Evolutionary conservation across 192 early-diverging fungal species (phyloP).

Genomic region (Coemansia erecta): DNA sequence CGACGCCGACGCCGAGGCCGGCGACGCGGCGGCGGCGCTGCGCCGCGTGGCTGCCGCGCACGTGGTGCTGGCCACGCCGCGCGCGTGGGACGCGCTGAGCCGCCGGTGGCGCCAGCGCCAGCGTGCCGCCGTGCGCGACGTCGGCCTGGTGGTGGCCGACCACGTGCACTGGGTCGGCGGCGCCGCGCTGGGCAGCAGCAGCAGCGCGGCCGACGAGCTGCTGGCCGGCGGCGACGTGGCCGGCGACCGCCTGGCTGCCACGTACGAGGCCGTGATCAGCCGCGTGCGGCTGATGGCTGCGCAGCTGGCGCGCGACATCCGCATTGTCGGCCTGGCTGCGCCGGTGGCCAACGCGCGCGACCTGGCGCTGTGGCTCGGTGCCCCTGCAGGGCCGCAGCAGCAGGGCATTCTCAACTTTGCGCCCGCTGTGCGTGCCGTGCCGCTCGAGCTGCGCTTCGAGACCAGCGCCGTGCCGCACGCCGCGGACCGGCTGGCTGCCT

Average conservation of each 20-base stretch:
- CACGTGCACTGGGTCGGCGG: slow-evolving; percentile 94
- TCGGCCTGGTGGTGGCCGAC: slow-evolving; percentile 88
- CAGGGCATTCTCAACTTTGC: slow-evolving; percentile 98
- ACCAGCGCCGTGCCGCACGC: slow-evolving; percentile 90
- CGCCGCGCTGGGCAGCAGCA: slow-evolving; percentile 49
- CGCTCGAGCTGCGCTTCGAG: slow-evolving; percentile 94
- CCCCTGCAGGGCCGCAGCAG: slow-evolving; percentile 62
- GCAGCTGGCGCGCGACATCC: slow-evolving; percentile 75
- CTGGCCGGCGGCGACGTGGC: slow-evolving; percentile 65
- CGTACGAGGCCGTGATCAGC: slow-evolving; percentile 90
- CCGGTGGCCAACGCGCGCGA: slow-evolving; percentile 97
- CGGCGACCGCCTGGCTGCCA: slow-evolving; percentile 65
- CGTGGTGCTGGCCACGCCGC: slow-evolving; percentile 84
- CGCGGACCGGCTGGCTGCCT: slow-evolving; percentile 93
- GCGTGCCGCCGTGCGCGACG: slow-evolving; percentile 86
- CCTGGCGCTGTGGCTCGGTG: slow-evolving; percentile 96
- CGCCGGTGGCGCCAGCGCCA: slow-evolving; percentile 95
- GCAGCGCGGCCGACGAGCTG: slow-evolving; percentile 68
- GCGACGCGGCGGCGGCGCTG: slow-evolving; percentile 87
- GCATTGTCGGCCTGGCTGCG: slow-evolving; percentile 88
- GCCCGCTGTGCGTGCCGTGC: slow-evolving; percentile 88
- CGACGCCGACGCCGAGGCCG: no score
- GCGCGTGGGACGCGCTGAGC: slow-evolving; percentile 93
- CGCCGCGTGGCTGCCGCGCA: slow-evolving; percentile 89
- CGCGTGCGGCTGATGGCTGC: slow-evolving; percentile 90